Evolutionary conservation across 805 yeast species (phyloP).

Genomic region (Debaryomyces hansenii): DNA sequence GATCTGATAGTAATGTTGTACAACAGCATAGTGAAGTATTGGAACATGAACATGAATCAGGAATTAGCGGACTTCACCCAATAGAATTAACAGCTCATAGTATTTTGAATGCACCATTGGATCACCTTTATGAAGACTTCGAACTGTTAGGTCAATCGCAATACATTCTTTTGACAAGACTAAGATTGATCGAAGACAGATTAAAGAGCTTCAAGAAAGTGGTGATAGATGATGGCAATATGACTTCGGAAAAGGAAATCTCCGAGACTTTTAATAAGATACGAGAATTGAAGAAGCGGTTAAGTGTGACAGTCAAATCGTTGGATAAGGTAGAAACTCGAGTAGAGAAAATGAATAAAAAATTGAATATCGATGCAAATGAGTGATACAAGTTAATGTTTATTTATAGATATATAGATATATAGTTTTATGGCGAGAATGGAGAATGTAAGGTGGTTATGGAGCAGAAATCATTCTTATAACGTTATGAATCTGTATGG

Average conservation of each 20-base stretch:
- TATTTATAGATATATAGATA: too few species aligned
- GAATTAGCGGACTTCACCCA: slow-evolving; percentile 47
- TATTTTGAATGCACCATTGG: slow-evolving; percentile 54
- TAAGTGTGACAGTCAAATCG: slow-evolving; percentile 25
- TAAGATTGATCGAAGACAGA: slow-evolving; percentile 42
- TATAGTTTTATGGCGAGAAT: too few species aligned
- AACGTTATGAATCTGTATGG: slow-evolving; percentile 58
- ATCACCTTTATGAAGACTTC: slow-evolving; percentile 48
- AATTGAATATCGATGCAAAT: not conserved
- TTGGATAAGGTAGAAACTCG: slow-evolving; percentile 38
- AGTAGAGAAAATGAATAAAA: slow-evolving; percentile 23
- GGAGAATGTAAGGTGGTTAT: too few species aligned
- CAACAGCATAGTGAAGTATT: not conserved
- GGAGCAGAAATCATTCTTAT: not conserved
- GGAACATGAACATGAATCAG: not conserved
- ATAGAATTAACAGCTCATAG: slow-evolving; percentile 60
- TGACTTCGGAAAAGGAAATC: slow-evolving; percentile 19
- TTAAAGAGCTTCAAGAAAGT: slow-evolving; percentile 23
- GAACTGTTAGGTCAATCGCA: slow-evolving; percentile 59
- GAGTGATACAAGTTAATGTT: too few species aligned
- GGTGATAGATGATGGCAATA: slow-evolving; percentile 14
- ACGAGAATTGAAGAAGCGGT: slow-evolving; percentile 30
- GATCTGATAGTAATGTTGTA: too few species aligned
- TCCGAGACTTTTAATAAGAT: slow-evolving; percentile 19
- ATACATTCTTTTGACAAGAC: slow-evolving; percentile 48